These are phyloP conservation scores for Phlyctochytrium planicorne DNA, from an alignment of 192 early-diverging fungal genomes.

Conservation along the genomic window DNA sequence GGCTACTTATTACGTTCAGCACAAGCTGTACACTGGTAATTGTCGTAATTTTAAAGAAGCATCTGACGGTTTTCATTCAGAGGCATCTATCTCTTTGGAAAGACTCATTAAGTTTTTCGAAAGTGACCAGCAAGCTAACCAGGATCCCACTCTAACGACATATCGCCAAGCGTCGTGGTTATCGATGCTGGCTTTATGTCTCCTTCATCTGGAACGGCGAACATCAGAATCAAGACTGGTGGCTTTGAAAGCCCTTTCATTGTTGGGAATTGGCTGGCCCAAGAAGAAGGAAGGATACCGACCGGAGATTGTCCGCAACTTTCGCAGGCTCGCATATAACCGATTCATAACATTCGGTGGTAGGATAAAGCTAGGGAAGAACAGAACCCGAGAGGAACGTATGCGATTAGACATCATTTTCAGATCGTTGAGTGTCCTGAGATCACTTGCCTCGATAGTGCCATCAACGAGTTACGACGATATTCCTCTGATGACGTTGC, in stretches of 20 bases:
- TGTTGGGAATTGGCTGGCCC: conserved; percentile 21
- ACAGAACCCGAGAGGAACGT: conserved; percentile 16
- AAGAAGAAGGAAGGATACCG: conserved; percentile 18
- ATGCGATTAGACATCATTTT: conserved; percentile 5
- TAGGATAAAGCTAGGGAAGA: conserved; percentile 7
- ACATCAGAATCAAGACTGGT: conserved; percentile 14
- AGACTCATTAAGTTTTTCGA: conserved; percentile 25
- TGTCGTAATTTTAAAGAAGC: not conserved
- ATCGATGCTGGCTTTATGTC: conserved; percentile 16
- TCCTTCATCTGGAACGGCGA: conserved; percentile 9
- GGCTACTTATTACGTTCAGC: conserved; percentile 15
- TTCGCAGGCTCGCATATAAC: conserved; percentile 12
- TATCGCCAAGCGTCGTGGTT: conserved; percentile 23
- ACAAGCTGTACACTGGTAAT: conserved; percentile 18
- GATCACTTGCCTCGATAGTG: not conserved
- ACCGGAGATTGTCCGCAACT: conserved; percentile 8
- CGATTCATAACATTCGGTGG: conserved; percentile 15
- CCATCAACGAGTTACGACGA: not conserved
- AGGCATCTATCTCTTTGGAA: conserved; percentile 16
- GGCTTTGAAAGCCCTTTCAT: conserved; percentile 15
- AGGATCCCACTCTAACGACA: not conserved
- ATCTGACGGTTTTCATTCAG: not conserved
- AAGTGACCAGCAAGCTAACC: conserved; percentile 11
- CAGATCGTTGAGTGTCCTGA: not conserved
- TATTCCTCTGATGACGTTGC: not conserved